phyloP scores from a whole-genome alignment of 495 filamentous ascomycete species.

The Hypoxylon perforatum region DNA sequence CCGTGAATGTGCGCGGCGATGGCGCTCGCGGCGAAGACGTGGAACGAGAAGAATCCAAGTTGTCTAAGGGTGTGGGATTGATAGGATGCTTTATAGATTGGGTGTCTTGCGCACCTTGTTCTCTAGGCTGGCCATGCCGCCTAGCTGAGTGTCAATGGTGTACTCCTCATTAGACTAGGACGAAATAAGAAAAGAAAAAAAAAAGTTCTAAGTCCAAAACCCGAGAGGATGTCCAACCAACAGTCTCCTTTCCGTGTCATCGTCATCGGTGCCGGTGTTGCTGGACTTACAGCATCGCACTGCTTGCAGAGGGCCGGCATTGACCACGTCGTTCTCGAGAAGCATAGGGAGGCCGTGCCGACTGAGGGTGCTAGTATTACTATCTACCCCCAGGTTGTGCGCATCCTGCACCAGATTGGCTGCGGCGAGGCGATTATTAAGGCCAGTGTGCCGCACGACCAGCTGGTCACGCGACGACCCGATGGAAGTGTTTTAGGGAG shows the following conservation, averaged over 20 bases:
- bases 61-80: not conserved
- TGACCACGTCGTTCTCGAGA: conserved; percentile 54
- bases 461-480: conserved; percentile 26
- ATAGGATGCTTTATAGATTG: conserved; percentile 1
- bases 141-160: not conserved
- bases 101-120: conserved; percentile 1
- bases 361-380: conserved; percentile 48
- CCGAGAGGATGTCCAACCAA: not conserved
- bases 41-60: not conserved
- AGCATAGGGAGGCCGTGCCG: conserved; percentile 39
- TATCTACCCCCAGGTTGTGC: conserved; percentile 44
- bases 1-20: not conserved
- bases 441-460: conserved; percentile 17
- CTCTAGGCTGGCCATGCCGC: not conserved
- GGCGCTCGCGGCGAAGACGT: not conserved
- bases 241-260: conserved; percentile 46
- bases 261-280: conserved; percentile 50
- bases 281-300: conserved; percentile 50
- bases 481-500: conserved; percentile 30
- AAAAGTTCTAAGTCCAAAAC: too few relatives aligned
- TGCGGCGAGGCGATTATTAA: conserved; percentile 32
- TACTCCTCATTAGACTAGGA: not conserved
- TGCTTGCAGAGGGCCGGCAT: conserved; percentile 44
- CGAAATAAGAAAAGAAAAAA: too few relatives aligned
- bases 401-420: conserved; percentile 52